Evolutionary conservation across 768 basidiomycete species (phyloP), one percentile per base, ranked within the genome.

Genomic region (Russula sp.): DNA sequence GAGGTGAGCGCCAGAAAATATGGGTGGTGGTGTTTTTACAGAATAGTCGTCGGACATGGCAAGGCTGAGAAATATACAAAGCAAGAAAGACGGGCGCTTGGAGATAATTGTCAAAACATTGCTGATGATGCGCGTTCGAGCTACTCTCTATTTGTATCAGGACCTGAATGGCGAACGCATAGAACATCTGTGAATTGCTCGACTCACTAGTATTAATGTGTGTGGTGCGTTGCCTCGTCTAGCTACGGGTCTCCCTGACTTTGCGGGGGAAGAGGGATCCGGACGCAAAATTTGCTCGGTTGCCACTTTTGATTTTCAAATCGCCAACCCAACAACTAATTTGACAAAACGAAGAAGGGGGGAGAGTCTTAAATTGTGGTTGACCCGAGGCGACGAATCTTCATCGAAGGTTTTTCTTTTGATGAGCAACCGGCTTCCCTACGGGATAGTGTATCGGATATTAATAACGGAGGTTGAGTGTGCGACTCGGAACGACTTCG

Each of bases 41-140:
- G 22, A 44, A 44, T 39, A 35, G 35, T 64, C 39, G 57, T 59
- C 53, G 35, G 63, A 55, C 63, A 64, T 64, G 55, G 47, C 13
- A 34, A 51, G 31, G 39, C 54, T 55, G 44, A 13, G 22, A 48
- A 22, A 37, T 34, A 54, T 11, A 54, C 22, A 53, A 45, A 52
- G 22, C 31, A 32, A 63, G 52, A 54, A 31, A 59, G 45, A 53
- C 34, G 45, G 31, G 61, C 39, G 53, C 27, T 37, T 55, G 45
- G 37, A 31, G 55, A 13, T 31, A 22, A 18, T 35, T 42, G 47
- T 56, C 55, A 62, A 39, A 62, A 62, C 61, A 62, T 60, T 14
- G 42, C 45, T 20, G 49, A 34, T 14, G 40, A 60, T 16, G 20
- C 16, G 16, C 22, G 58, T 44, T 48, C 44, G 9, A 11, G 48